Base-by-base conservation (phyloP, 1,139 yeast species). In the Kodamaea sp. region DNA sequence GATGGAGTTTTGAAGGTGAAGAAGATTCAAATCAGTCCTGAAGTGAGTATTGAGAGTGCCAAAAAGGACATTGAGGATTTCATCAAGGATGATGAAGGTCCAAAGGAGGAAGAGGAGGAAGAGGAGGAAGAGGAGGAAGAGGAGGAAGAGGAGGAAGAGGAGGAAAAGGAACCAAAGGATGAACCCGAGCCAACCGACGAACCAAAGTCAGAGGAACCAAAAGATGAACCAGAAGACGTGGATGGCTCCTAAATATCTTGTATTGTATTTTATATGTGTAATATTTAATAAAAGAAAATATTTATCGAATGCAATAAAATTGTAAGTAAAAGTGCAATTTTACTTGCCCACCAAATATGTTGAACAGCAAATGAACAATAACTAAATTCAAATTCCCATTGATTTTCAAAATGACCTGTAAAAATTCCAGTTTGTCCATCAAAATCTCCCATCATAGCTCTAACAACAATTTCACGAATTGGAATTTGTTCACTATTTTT, bases 401-500 rank as follows among this genome's bases (percentile, higher is more conserved):
- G 50, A 2, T 56, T 49, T 1, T 60, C 46, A 56, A 75, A 84
- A 39, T 68, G 75, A 2, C 95, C 97, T 1, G 89, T 81, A 46
- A 92, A 64, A 12, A 92, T 63, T 0, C 97, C 98, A 1, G 92
- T 78, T 53, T 85, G 87, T 2, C 98, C 98, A 39, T 83, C 85
- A 54, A 71, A 92, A 57, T 90, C 96, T 8, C 97, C 98, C 98
- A 92, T 92, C 82, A 90, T 85, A 27, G 96, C 79, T 41, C 89
- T 70, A 8, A 92, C 97, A 0, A 95, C 94, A 37, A 86, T 67
- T 60, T 92, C 98, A 38, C 82, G 70, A 8, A 90, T 65, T 22
- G 73, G 65, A 20, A 62, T 56, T 23, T 64, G 60, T 12, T 57
- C 55, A 2, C 57, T 28, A 7, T 46, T 45, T 6, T 46, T 34